Base-by-base conservation (phyloP, 192 early-diverging fungal species). In the Umbelopsis ramanniana region DNA sequence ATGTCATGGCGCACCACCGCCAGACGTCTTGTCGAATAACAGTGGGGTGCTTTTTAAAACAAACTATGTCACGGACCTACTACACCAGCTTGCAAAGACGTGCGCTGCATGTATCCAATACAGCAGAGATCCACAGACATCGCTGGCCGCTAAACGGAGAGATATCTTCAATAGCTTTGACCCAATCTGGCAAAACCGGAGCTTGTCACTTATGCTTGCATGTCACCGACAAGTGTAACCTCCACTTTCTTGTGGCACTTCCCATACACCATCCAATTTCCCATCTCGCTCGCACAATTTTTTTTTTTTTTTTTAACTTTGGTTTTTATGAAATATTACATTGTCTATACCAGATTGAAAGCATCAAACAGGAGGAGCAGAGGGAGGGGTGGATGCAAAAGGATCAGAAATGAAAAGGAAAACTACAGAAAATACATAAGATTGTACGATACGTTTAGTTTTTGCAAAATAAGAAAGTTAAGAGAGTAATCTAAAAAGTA, bases 201-300 rank as follows among this genome's bases (percentile, higher is more conserved):
- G 29, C 57, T 63, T 63, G 57, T 63, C 57, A 63, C 17, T 19
- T 29, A 35, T 21, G 15, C 48, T 35, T 29, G 57, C 33, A 63
- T 63, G 57, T 63, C 57, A 63, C 57, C 57, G 57, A 50, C 57
- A 35, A 29, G 57, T 63, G 26, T 37, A 29, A 63, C 57, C 57
- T 63, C 57, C 57, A 63, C 57, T 63, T 63, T 63, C 26, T 63
- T 63, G 57, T 63, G 57, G 14, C 33, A 63, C 57, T 35, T 63
- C 57, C 33, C 57, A 35, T 63, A 63, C 57, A 19, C 48, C 17
- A 50, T 21, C 48, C 48, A 50, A 21, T 50, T 50, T 50, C 48
- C 48, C 15, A 50, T 15, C n/a, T 17, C 17, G 5, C 19, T 0
- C 1, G 17, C 4, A n/a, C 48, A 1, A 50, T 2, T 54, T 26